These are phyloP conservation scores for Penicillium sp. DNA, from an alignment of 2,329 filamentous ascomycete genomes.

Conservation along the genomic window DNA sequence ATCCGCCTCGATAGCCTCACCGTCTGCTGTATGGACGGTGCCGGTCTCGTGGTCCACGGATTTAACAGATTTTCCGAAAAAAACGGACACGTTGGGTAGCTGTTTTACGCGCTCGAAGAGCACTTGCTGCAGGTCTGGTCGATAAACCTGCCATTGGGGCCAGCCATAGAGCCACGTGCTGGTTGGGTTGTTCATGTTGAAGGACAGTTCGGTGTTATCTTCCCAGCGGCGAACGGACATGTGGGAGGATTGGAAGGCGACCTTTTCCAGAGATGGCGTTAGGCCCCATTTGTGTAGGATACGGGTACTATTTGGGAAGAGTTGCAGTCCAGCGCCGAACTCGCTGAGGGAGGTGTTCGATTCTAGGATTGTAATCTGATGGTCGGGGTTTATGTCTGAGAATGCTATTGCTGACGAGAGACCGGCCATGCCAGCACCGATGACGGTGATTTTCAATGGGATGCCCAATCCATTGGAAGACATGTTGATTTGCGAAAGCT, in stretches of 20 bases:
- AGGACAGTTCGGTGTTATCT: slow-evolving; percentile 6
- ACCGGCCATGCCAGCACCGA: slow-evolving; percentile 7
- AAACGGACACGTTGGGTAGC: neutral
- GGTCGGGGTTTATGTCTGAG: slow-evolving; percentile 5
- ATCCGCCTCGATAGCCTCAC: neutral
- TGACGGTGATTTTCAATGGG: slow-evolving; percentile 4
- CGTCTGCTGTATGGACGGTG: neutral
- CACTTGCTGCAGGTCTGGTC: slow-evolving; percentile 4
- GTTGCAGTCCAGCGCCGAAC: slow-evolving; percentile 13
- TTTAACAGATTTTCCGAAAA: slow-evolving; percentile 1
- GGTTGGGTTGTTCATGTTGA: slow-evolving; percentile 7
- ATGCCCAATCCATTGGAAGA: neutral
- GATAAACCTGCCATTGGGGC: slow-evolving; percentile 7
- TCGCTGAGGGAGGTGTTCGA: slow-evolving; percentile 12
- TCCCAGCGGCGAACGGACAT: slow-evolving; percentile 14
- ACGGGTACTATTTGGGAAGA: slow-evolving; percentile 14
- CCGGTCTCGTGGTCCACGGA: slow-evolving; percentile 6
- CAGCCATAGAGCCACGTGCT: slow-evolving; percentile 6
- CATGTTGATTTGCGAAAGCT: neutral
- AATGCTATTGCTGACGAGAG: slow-evolving; percentile 15
- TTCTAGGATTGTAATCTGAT: slow-evolving; percentile 14
- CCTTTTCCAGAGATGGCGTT: slow-evolving; percentile 6
- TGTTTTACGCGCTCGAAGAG: slow-evolving; percentile 3
- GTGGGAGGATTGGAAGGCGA: slow-evolving; percentile 8
- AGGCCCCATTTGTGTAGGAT: slow-evolving; percentile 14